phyloP scores from a whole-genome alignment of 345 rosid species.

The Pelargonium nanum region DNA sequence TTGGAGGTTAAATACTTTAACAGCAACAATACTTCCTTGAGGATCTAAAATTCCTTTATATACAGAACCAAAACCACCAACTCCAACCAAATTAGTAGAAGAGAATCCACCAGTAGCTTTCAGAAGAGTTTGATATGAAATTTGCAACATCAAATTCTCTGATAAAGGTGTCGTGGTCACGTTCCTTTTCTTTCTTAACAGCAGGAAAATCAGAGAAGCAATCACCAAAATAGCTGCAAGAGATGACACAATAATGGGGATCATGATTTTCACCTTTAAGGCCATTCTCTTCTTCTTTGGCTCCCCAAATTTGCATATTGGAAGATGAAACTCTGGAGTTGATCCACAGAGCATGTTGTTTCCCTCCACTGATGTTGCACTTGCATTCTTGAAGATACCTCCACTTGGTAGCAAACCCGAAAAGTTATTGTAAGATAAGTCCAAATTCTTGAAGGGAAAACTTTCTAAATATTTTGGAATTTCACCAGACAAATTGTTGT shows the following conservation, averaged over 20 bases:
- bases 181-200: neutral
- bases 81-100: conserved; percentile 7
- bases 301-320: neutral
- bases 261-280: neutral
- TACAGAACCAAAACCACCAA: conserved; percentile 13
- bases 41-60: conserved; percentile 9
- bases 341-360: conserved; percentile 13
- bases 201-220: neutral
- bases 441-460: conserved; percentile 4
- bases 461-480: conserved; percentile 8
- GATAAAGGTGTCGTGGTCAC: neutral
- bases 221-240: neutral
- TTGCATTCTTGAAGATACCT: conserved; percentile 14
- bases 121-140: conserved; percentile 5
- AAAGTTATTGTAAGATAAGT: conserved; percentile 16
- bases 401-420: conserved; percentile 13
- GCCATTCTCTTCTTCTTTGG: neutral
- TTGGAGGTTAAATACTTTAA: conserved; percentile 14
- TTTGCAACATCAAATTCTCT: neutral
- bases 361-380: conserved; percentile 3
- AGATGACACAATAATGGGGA: neutral
- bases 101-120: conserved; percentile 15
- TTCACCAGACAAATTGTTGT: neutral
- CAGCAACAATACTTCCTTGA: neutral
- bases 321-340: neutral